phyloP scores from a whole-genome alignment of 306 rosid species.

The Fragaria iinumae region DNA sequence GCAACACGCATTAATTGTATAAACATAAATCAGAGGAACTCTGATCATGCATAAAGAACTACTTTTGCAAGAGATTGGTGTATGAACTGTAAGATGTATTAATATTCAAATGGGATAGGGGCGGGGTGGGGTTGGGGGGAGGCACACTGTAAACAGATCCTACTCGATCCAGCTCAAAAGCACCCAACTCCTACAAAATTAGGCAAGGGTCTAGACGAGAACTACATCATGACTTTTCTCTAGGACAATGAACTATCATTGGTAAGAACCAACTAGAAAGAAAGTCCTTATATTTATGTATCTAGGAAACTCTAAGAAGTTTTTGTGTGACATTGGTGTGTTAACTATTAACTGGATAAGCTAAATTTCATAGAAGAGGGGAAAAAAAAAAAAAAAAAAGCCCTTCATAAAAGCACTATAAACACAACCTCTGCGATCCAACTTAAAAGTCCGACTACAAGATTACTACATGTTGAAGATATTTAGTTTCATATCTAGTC shows the following conservation, averaged over 20 bases:
- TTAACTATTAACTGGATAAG: neutral
- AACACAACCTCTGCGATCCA: neutral
- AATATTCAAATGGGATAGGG: too few relatives aligned
- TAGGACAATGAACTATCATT: neutral
- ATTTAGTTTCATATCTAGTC: neutral
- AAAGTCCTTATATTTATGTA: neutral
- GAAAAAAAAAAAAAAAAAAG: neutral
- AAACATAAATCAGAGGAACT: neutral
- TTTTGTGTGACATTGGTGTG: neutral
- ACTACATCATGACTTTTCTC: neutral
- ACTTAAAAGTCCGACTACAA: neutral
- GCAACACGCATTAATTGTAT: too few relatives aligned
- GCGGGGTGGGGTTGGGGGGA: too few relatives aligned
- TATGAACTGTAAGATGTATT: neutral
- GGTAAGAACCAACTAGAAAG: neutral
- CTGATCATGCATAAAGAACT: neutral
- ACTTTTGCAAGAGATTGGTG: neutral
- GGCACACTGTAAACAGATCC: neutral
- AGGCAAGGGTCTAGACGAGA: neutral
- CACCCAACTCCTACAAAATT: neutral
- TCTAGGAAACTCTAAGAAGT: neutral
- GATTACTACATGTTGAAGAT: neutral
- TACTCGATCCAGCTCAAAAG: neutral
- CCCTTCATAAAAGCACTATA: neutral
- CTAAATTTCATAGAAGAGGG: neutral